Conservation (phyloP, 352 stramenopile species). For the Globisporangium heterothallicum region DNA sequence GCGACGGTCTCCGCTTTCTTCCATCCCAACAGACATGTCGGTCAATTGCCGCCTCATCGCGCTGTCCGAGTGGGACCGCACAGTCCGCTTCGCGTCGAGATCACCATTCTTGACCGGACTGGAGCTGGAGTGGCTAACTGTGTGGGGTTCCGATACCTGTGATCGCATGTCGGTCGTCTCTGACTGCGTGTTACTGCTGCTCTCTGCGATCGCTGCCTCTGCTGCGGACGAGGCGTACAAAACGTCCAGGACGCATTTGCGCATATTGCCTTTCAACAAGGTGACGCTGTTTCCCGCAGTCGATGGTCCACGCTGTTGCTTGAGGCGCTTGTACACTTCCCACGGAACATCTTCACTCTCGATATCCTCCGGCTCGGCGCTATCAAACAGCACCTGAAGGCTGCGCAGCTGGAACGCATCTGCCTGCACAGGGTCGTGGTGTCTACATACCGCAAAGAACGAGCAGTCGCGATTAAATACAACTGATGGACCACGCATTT, state of each 20-base stretch:
- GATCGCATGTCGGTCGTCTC: not conserved
- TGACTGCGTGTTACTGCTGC: not conserved
- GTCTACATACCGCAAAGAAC: constrained; percentile 13
- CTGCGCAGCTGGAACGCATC: constrained; percentile 53
- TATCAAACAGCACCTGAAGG: constrained; percentile 43
- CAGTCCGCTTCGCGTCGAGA: constrained; percentile 14
- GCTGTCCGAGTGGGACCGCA: constrained; percentile 46
- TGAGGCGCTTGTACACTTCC: constrained; percentile 76
- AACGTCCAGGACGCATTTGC: constrained; percentile 44
- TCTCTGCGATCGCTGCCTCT: not conserved
- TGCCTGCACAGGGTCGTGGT: constrained; percentile 29
- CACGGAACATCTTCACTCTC: constrained; percentile 73
- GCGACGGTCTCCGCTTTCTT: not conserved
- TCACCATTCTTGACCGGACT: constrained; percentile 7
- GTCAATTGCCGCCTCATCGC: constrained; percentile 19
- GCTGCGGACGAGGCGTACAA: constrained; percentile 8
- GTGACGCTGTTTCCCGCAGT: constrained; percentile 56
- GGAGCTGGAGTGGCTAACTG: not conserved
- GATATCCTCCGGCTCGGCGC: constrained; percentile 56
- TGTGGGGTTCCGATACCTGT: not conserved
- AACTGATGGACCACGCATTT: too few species aligned
- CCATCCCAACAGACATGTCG: not conserved
- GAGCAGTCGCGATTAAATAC: too few species aligned
- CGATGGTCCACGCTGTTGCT: constrained; percentile 55
- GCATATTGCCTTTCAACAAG: constrained; percentile 55